Percentiles rank a stretch among this genome's conserved stretches.
phyloP scores from a whole-genome alignment of 129 eudicot species.

The Artemisia argyi region DNA sequence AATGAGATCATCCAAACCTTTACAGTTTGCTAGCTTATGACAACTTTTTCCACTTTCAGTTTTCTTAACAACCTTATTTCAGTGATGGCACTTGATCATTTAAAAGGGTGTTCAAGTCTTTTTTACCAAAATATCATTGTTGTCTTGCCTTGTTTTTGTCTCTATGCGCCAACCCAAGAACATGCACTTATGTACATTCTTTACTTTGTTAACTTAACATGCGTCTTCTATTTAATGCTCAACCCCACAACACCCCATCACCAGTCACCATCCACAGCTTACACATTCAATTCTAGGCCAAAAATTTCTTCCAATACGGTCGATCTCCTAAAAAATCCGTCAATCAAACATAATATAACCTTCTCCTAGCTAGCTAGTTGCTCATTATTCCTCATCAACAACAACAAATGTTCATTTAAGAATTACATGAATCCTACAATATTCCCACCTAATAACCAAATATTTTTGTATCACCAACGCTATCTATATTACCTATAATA shows the following conservation, averaged over 20 bases:
- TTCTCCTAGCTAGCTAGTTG: background rate
- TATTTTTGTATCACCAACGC: background rate
- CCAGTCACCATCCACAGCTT: constrained; percentile 21
- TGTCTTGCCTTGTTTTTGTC: constrained; percentile 36
- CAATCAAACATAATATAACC: background rate
- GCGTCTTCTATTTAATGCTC: constrained; percentile 15
- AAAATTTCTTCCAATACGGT: constrained; percentile 18
- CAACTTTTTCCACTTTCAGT: too few relatives aligned
- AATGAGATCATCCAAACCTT: too few relatives aligned
- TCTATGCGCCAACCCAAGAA: constrained; percentile 27
- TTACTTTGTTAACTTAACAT: constrained; percentile 25
- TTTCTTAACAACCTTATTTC: too few relatives aligned
- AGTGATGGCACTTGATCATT: constrained; percentile 2
- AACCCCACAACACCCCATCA: constrained; percentile 24
- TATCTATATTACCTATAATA: background rate
- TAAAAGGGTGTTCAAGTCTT: constrained; percentile 23
- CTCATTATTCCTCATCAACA: background rate
- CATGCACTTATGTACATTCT: constrained; percentile 26
- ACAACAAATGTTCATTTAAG: background rate
- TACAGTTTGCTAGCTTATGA: too few relatives aligned
- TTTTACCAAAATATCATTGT: constrained; percentile 7
- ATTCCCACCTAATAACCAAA: background rate
- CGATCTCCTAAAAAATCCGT: constrained; percentile 1
- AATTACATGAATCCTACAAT: too few relatives aligned
- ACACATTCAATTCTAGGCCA: constrained; percentile 2